phyloP scores from a whole-genome alignment of 1,284 basidiomycete genomes.

The Wolfiporia cocos region DNA sequence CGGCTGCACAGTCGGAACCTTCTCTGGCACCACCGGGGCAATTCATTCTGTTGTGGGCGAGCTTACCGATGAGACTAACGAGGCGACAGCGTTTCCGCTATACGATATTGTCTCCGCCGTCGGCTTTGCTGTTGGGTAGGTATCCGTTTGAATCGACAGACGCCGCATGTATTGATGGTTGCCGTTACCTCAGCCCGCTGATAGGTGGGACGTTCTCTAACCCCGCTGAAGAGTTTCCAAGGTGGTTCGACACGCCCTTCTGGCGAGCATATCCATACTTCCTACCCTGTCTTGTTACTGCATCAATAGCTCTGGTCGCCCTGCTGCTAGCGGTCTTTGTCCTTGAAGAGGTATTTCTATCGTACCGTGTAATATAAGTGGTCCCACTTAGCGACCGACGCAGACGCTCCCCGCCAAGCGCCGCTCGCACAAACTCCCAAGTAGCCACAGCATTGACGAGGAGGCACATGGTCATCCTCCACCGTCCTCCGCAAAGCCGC shows the following conservation, averaged over 20 bases:
- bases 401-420: constrained; percentile 34
- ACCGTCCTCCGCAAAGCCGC: constrained; percentile 16
- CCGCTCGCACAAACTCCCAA: constrained; percentile 4
- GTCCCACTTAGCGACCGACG: no score
- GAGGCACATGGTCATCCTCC: not conserved
- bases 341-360: constrained; percentile 54
- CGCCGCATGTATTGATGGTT: no score
- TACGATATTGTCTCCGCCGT: constrained; percentile 57
- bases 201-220: constrained; percentile 57
- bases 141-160: not conserved
- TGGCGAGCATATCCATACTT: constrained; percentile 51
- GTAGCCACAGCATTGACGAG: not conserved
- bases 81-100: constrained; percentile 54
- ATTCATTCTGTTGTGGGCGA: constrained; percentile 58
- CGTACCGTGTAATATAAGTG: not conserved
- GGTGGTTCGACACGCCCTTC: constrained; percentile 37
- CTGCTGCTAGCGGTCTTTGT: constrained; percentile 37
- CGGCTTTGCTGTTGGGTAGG: constrained; percentile 54
- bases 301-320: constrained; percentile 22
- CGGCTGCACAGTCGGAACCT: constrained; percentile 27
- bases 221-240: constrained; percentile 42
- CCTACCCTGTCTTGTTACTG: constrained; percentile 46
- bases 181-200: constrained; percentile 38
- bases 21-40: constrained; percentile 55
- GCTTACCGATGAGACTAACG: constrained; percentile 61